Percentiles rank a stretch among this genome's conserved stretches.
Conservation (phyloP, 306 rosid genomes). For the Pterocarpus santalinus region DNA sequence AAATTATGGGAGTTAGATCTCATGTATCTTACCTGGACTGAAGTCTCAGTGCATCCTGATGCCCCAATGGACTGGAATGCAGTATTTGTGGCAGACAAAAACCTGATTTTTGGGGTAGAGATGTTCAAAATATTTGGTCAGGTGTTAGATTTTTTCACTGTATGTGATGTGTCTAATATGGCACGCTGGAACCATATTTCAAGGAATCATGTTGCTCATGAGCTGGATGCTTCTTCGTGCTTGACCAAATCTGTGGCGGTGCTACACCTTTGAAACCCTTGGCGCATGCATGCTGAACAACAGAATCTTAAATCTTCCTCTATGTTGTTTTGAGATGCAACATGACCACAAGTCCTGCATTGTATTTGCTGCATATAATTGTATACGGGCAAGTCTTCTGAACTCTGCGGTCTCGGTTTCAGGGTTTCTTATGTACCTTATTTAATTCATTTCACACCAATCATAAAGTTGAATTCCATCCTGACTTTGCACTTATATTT, state of each 20-base stretch:
- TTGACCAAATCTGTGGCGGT: conserved; percentile 89
- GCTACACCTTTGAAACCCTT: conserved; percentile 70
- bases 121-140: conserved; percentile 99
- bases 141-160: conserved; percentile 91
- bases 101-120: conserved; percentile 89
- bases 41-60: conserved; percentile 95
- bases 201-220: conserved; percentile 80
- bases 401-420: conserved; percentile 44
- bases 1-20: conserved; percentile 97
- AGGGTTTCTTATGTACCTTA: conserved; percentile 57
- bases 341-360: conserved; percentile 38
- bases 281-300: conserved; percentile 40
- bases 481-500: conserved; percentile 43
- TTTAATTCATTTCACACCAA: conserved; percentile 62
- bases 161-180: conserved; percentile 74
- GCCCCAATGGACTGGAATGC: conserved; percentile 99
- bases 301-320: conserved; percentile 38
- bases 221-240: conserved; percentile 95
- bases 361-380: conserved; percentile 52
- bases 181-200: conserved; percentile 90
- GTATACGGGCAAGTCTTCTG: conserved; percentile 57
- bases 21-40: conserved; percentile 79
- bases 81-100: conserved; percentile 75
- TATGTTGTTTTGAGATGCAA: conserved; percentile 40
- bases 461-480: conserved; percentile 59